Percentiles rank a stretch among this genome's conserved stretches.
Conservation (phyloP, 2,329 filamentous ascomycete species). For the Aspergillus fumigatiaffinis region DNA sequence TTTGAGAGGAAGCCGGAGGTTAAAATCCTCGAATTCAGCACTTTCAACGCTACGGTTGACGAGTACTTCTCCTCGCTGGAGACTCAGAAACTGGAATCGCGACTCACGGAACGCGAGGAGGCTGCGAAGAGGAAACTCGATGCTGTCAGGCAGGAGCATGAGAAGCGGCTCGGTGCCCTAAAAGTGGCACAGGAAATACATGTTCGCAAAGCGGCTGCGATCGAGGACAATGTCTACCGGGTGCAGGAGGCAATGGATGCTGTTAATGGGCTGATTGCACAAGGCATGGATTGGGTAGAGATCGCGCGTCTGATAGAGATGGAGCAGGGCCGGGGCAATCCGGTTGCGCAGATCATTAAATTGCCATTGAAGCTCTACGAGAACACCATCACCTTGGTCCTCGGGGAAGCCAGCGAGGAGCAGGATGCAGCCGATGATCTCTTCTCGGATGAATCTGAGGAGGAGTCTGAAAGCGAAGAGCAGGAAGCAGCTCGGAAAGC, state of each 20-base stretch:
- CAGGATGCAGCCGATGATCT: constrained; percentile 62
- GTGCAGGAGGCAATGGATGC: constrained; percentile 92
- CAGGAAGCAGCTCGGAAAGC: constrained; percentile 19
- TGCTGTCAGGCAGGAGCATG: constrained; percentile 76
- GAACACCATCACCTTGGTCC: constrained; percentile 75
- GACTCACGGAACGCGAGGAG: constrained; percentile 75
- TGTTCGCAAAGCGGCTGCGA: constrained; percentile 80
- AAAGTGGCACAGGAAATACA: constrained; percentile 79
- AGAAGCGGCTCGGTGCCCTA: constrained; percentile 76
- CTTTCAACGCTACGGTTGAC: constrained; percentile 90
- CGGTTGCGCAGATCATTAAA: constrained; percentile 81
- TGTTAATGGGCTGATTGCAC: constrained; percentile 82
- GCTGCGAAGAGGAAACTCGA: constrained; percentile 80
- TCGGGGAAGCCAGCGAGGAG: constrained; percentile 66
- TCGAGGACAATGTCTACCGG: constrained; percentile 83
- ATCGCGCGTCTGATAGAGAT: constrained; percentile 83
- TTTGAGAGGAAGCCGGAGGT: constrained; percentile 64
- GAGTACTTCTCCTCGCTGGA: constrained; percentile 97
- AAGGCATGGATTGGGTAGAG: constrained; percentile 97
- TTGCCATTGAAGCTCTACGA: constrained; percentile 86
- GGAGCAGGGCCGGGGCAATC: constrained; percentile 75
- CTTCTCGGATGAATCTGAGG: constrained; percentile 59
- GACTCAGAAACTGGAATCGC: constrained; percentile 83
- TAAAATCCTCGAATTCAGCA: constrained; percentile 70
- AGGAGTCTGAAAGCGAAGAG: constrained; percentile 31